phyloP scores from a whole-genome alignment of 176 grass and related monocot species.

The Oryza nivara region DNA sequence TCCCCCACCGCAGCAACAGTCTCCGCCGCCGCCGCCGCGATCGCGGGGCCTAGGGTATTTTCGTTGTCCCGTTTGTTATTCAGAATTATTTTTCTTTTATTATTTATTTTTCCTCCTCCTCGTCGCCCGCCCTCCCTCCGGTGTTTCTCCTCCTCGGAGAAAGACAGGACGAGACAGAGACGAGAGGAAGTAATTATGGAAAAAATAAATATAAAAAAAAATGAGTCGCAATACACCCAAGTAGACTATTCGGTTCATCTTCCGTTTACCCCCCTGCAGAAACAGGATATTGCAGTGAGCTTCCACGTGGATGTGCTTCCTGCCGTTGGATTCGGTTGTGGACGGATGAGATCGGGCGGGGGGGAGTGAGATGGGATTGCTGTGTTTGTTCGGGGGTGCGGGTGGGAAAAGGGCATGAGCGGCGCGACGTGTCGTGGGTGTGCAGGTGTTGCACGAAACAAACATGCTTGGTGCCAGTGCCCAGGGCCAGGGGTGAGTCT shows the following conservation, averaged over 20 bases:
- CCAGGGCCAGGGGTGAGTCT: no score
- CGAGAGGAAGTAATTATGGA: no score
- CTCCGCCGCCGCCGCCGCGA: background rate
- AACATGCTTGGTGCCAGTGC: background rate
- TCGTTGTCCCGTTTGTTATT: slow-evolving; percentile 20
- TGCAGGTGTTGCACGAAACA: background rate
- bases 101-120: background rate
- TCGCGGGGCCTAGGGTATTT: slow-evolving; percentile 40
- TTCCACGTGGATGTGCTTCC: background rate
- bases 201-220: background rate
- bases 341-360: background rate
- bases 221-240: background rate
- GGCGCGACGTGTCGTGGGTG: background rate
- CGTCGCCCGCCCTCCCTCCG: background rate
- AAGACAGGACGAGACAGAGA: background rate
- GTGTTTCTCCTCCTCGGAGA: slow-evolving; percentile 2
- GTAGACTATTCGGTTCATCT: background rate
- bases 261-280: background rate
- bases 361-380: background rate
- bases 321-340: background rate
- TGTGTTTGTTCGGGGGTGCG: background rate
- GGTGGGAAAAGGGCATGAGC: background rate
- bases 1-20: slow-evolving; percentile 2
- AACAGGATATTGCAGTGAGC: background rate
- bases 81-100: slow-evolving; percentile 17